Percentiles rank a stretch among this genome's conserved stretches.
Evolutionary conservation across 169 alveolate species (phyloP).

Genomic region (Amoebophrya sp.): DNA sequence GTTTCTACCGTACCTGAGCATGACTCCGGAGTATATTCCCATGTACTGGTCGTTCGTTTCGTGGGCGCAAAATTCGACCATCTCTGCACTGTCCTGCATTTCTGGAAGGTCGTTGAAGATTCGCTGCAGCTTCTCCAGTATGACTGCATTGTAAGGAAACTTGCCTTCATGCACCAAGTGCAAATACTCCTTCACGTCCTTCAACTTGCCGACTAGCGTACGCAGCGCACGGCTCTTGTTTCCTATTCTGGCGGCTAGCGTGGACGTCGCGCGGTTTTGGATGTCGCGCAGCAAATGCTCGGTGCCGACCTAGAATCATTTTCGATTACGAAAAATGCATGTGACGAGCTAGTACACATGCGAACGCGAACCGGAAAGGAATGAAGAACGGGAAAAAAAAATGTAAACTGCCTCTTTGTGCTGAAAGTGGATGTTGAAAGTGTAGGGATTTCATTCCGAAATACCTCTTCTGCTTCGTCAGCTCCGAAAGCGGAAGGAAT

Average conservation of each 20-base stretch:
- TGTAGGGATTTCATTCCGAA: no score
- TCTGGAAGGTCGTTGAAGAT: slow-evolving; percentile 58
- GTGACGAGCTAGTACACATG: slow-evolving; percentile 95
- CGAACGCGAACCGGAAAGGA: not conserved
- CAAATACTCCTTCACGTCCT: slow-evolving; percentile 58
- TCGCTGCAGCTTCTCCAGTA: slow-evolving; percentile 59
- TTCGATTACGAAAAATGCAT: no score
- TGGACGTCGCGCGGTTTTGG: slow-evolving; percentile 85
- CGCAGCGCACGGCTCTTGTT: slow-evolving; percentile 58
- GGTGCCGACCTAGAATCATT: slow-evolving; percentile 93
- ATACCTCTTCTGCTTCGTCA: not conserved
- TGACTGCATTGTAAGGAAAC: slow-evolving; percentile 56
- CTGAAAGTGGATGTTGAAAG: no score
- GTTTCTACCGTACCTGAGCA: not conserved
- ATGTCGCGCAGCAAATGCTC: slow-evolving; percentile 94
- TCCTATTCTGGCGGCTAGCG: slow-evolving; percentile 68
- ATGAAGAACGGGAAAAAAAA: not conserved
- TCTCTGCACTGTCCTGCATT: not conserved
- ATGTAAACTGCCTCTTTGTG: not conserved
- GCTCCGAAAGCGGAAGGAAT: not conserved
- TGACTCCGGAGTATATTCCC: not conserved
- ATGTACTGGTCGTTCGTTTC: not conserved
- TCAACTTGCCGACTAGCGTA: slow-evolving; percentile 57
- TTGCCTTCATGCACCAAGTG: slow-evolving; percentile 62
- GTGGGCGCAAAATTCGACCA: not conserved